Evolutionary conservation across 2,329 filamentous ascomycete genomes (phyloP), one percentile per base, ranked within the genome.

Genomic region (Fusarium sp.): DNA sequence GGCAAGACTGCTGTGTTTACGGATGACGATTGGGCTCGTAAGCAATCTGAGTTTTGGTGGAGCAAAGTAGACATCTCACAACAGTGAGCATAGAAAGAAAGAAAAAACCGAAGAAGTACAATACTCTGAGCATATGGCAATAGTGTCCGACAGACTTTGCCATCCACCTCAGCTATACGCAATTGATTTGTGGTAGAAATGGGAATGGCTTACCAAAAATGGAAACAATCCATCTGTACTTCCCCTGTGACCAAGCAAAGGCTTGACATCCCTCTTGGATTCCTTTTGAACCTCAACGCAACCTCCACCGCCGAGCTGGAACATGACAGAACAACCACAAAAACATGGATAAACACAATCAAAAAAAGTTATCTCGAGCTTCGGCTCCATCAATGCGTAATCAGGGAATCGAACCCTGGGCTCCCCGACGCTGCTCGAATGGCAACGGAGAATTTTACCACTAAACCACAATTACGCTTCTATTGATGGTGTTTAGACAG

Each of bases 11-110:
- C 86, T 1, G 78, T 82, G 51, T 75, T 85, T 41, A 74, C 79
- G 8, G 76, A 78, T 14, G 85, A 86, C 71, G 72, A 75, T 1
- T 87, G 85, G 84, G 82, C 79, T 5, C 78, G 78, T 7, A 78
- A 81, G 41, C 82, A 87, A 69, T 85, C 82, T 11, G 77, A 83
- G 24, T 87, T 87, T 62, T 87, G 86, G 86, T 86, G 81, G 81
- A 81, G 78, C 44, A 83, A 83, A 59, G 81, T 83, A 4, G 79
- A 80, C 36, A 76, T 81, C 18, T 82, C 81, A 13, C 81, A 82
- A 20, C 80, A 81, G 51, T 77, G 12, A 57, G 20, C 14, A 33
- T 22, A 13, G 14, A 42, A n/a, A 9, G 8, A 24, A 20, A 10
- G 4, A 3, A 45, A 10, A 13, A 5, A 24, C 38, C 3, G 28